Base-by-base conservation (phyloP, 805 yeast genomes). In the Maudiozyma bulderi region DNA sequence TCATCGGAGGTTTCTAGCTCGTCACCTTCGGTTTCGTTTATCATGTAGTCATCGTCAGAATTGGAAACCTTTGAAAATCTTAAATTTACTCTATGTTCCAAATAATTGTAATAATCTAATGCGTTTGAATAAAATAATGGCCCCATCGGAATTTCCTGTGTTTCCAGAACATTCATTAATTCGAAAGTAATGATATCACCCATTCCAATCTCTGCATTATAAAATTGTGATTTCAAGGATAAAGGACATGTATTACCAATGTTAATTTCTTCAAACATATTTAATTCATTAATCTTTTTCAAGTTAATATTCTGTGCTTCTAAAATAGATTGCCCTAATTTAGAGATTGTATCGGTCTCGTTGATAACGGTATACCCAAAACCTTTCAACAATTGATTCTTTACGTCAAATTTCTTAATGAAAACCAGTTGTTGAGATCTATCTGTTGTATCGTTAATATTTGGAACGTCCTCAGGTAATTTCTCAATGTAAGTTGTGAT, bases 371-470 rank as follows among this genome's bases (percentile, higher is more conserved):
- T 61, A 57, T 86, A 85, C 0, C 86, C 76, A 15, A 84, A 66
- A 1, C 95, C 95, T n/a, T 62, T 65, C n/a, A 87, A 61, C 5
- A 71, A 62, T 60, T 80, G 84, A 0, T 66, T 56, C 4, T 61
- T 59, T 1, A 73, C 74, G 58, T 88, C 90, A 66, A 84, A 88
- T 53, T 74, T 73, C 63, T 89, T 88, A 46, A 88, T 56, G 55
- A 83, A 79, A 8, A 77, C 28, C 37, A 74, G 45, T 28, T 51
- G 52, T 14, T 50, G 45, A 10, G 53, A 50, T 8, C 48, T 49
- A n/a, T 51, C 43, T 13, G 54, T 52, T n/a, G 47, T 7, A 26
- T 54, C 38, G 8, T 39, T 44, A 4, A 59, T 58, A 5, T 46
- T 42, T 13, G 52, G 50, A 8, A 52, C 47, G 11, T 20, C n/a